Conservation (phyloP, 2,329 filamentous ascomycete species). For the Amauroascus niger region DNA sequence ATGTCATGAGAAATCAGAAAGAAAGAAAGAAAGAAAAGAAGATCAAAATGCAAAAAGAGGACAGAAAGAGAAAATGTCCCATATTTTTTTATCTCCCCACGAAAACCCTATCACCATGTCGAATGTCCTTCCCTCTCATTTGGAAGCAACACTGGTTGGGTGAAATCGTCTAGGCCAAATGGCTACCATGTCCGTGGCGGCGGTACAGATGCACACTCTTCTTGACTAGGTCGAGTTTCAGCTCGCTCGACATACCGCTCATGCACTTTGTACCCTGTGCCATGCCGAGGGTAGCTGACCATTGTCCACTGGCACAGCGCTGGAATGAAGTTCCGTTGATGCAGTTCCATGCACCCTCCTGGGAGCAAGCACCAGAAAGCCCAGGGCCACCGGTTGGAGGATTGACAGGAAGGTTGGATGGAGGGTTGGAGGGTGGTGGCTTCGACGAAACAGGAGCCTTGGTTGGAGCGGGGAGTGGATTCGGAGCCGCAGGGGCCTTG, state of each 20-base stretch:
- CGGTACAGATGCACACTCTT: conserved; percentile 23
- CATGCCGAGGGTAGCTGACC: conserved; percentile 44
- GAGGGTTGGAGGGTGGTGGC: background rate
- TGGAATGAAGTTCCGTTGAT: conserved; percentile 49
- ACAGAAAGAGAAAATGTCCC: background rate
- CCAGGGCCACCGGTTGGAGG: conserved; percentile 11
- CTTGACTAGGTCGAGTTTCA: conserved; percentile 10
- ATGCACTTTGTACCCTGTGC: conserved; percentile 47
- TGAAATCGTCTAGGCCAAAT: background rate
- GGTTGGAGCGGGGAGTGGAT: conserved; percentile 1
- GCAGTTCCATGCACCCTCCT: conserved; percentile 53
- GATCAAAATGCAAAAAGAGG: background rate
- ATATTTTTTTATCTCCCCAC: background rate
- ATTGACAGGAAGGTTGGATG: background rate
- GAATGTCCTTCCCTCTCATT: background rate
- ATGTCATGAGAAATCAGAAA: background rate
- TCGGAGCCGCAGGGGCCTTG: conserved; percentile 5
- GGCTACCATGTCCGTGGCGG: conserved; percentile 20
- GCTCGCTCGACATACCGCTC: conserved; percentile 5
- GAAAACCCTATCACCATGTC: background rate
- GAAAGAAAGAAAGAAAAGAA: background rate
- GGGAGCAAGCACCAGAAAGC: conserved; percentile 32
- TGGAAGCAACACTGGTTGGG: no score
- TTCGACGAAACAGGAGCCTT: background rate
- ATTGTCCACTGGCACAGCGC: conserved; percentile 51